phyloP scores from a whole-genome alignment of 192 early-diverging fungal species.

The Linnemannia schmuckeri region DNA sequence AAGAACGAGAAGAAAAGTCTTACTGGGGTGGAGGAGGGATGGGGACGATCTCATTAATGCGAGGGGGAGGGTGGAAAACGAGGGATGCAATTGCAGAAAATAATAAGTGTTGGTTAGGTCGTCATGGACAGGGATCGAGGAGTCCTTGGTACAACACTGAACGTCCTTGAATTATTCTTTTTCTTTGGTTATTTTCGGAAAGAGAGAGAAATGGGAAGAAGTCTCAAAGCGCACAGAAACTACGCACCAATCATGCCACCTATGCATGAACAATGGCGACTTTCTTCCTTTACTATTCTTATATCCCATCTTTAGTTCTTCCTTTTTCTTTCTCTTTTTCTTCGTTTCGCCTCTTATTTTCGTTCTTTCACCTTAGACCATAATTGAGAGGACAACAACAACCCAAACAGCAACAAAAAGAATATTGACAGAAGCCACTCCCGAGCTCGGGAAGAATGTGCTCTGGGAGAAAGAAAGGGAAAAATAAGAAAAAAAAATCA shows the following conservation, averaged over 20 bases:
- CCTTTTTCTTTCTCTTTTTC: no score
- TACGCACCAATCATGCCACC: background rate
- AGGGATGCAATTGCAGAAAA: background rate
- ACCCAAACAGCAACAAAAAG: background rate
- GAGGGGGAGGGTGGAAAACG: background rate
- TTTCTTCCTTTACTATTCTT: no score
- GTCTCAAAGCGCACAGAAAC: background rate
- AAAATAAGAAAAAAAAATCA: no score
- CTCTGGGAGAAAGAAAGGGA: background rate
- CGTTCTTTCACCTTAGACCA: background rate
- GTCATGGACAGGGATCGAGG: background rate
- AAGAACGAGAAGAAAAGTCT: background rate
- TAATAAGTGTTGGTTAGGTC: background rate
- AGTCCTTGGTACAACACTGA: background rate
- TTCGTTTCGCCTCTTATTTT: no score
- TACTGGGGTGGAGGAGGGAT: background rate
- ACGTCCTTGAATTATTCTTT: background rate
- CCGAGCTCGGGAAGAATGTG: conserved; percentile 2
- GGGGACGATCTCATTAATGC: background rate
- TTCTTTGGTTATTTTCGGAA: background rate
- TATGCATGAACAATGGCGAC: background rate
- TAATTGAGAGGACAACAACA: no score
- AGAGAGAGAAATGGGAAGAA: background rate
- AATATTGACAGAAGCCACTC: background rate
- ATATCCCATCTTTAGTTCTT: no score